Conservation (phyloP, 2,329 filamentous ascomycete species). For the Colletotrichum sp. region DNA sequence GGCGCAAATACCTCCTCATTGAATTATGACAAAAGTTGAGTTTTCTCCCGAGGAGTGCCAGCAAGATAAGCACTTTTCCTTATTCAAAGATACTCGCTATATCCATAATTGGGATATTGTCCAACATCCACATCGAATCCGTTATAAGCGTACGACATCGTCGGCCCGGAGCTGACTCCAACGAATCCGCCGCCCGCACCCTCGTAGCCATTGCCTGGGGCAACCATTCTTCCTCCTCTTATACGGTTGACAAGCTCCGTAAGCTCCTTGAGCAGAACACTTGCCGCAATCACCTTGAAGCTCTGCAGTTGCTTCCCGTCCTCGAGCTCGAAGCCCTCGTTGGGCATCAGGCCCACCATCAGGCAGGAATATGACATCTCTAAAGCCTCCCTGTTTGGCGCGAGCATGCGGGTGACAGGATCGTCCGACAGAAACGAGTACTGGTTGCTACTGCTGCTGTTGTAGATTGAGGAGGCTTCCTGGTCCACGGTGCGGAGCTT, state of each 20-base stretch:
- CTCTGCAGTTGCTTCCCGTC: conserved; percentile 29
- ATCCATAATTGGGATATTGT: conserved; percentile 14
- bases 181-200: background rate
- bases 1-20: no score
- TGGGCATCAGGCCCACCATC: conserved; percentile 23
- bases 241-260: conserved; percentile 12
- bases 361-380: conserved; percentile 41
- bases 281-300: conserved; percentile 41
- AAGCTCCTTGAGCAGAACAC: conserved; percentile 36
- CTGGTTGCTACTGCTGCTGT: background rate
- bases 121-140: conserved; percentile 14
- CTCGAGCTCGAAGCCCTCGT: conserved; percentile 21
- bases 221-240: background rate
- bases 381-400: conserved; percentile 27
- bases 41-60: no score
- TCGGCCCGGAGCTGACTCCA: background rate
- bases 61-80: background rate
- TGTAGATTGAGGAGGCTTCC: background rate
- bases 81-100: background rate
- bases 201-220: background rate
- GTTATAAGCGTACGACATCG: background rate
- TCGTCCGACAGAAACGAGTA: background rate
- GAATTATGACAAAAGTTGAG: background rate
- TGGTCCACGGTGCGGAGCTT: background rate
- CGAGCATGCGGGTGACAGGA: background rate